Evolutionary conservation across 768 basidiomycete genomes (phyloP).

Genomic region (Austroboletus eburneus): DNA sequence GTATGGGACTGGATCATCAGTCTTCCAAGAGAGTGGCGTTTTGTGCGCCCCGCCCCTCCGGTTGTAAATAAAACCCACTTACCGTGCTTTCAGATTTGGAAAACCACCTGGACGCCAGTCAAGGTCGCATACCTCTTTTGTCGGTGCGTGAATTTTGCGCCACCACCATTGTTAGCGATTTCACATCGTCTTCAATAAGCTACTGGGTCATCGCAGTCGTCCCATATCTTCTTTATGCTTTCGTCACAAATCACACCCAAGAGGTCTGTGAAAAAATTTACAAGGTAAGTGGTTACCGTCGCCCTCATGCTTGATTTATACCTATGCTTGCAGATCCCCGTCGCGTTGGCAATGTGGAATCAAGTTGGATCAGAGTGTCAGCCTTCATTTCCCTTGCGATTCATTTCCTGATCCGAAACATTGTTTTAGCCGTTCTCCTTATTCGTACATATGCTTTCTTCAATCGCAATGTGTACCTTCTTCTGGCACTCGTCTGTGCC

Average conservation of each 20-base stretch:
- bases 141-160: conserved; percentile 47
- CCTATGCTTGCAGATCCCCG: conserved; percentile 55
- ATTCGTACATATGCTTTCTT: conserved; percentile 87
- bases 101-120: conserved; percentile 79
- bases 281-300: conserved; percentile 41
- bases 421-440: conserved; percentile 58
- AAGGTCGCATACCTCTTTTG: conserved; percentile 82
- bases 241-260: conserved; percentile 62
- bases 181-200: conserved; percentile 33
- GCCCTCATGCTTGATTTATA: background rate
- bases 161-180: conserved; percentile 1
- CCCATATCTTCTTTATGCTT: conserved; percentile 73
- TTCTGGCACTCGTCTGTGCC: conserved; percentile 59
- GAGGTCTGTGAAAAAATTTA: conserved; percentile 68
- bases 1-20: conserved; percentile 85
- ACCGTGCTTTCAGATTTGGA: conserved; percentile 58
- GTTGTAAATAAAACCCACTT: background rate
- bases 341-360: conserved; percentile 82
- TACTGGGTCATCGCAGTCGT: conserved; percentile 83
- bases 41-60: conserved; percentile 41
- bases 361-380: conserved; percentile 78
- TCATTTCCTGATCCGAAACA: conserved; percentile 6
- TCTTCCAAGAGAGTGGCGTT: conserved; percentile 71
- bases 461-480: conserved; percentile 67
- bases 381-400: conserved; percentile 12